Base-by-base conservation (phyloP, 768 basidiomycete genomes). In the Macrolepiota fuliginosa region DNA sequence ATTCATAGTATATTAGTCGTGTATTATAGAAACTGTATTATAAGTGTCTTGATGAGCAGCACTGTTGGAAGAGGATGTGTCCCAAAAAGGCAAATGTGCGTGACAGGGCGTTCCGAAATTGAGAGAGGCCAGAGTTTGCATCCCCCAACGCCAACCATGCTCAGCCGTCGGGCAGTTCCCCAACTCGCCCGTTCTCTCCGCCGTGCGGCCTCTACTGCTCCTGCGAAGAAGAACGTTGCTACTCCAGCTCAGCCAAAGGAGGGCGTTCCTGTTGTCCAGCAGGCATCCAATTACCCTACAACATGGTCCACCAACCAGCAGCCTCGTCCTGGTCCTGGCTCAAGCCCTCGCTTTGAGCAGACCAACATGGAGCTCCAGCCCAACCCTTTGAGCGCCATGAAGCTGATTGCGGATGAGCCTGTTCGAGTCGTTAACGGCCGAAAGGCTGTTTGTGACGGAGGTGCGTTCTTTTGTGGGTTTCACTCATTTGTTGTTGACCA, bases 391-490 rank as follows among this genome's bases (percentile, higher is more conserved):
- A 92, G 92, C 63, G 97, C 96, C 1, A 95, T 98, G 90, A 89
- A 90, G 64, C 81, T 98, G 68, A 83, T 98, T 67, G 82, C 82
- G 53, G 81, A 92, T 65, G 94, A 97, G 73, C 95, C 96, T 7
- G 83, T 96, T 58, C 81, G 90, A 55, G 70, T 94, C 49, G 89
- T 96, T 10, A 74, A 92, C 49, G 90, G 87, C 19, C 82, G 96
- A 67, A 93, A 87, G 73, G 95, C 94, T 1, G 81, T 89, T 53
- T 99, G 97, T 72, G 96, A 99, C 72, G 97, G 97, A 69, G 96
- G 97, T 98, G 66, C 67, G 92, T 79, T 52, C 54, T 27, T 36
- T 35, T 52, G 25, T 22, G 45, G 17, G 3, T 46, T 35, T 45
- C 35, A 12, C 36, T 10, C 6, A 13, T 45, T 40, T 32, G 54